Base-by-base conservation (phyloP, 139 green algal species). In the Eudorina sp. region DNA sequence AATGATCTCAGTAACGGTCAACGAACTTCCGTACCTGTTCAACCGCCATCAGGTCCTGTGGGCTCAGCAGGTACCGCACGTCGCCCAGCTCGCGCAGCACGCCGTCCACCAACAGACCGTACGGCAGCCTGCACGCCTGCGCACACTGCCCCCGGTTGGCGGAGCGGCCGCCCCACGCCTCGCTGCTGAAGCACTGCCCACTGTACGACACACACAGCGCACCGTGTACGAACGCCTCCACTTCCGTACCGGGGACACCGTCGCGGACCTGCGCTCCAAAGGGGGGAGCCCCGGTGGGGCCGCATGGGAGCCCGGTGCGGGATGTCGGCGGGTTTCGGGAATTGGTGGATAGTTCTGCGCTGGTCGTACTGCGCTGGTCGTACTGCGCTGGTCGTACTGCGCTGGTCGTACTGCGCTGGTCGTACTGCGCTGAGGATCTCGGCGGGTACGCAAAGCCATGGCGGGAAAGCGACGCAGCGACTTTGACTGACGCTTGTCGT, bases 151-250 rank as follows among this genome's bases (percentile, higher is more conserved):
- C 96, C 14, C 96, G 88, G 92, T 98, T 98, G 40, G 96, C 96
- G 25, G 77, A 94, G n/a, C 96, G 91, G 27, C 96, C 96, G 34
- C 96, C 96, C 96, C 96, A 98, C 0, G 96, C 95, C 90, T 98
- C 96, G 31, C 60, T 92, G 60, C 70, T 93, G 91, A 96, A 98
- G 92, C 96, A 98, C 92, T 96, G 95, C 19, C 90, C 90, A 38
- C 68, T 81, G 92, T 97, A 98, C 53, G 90, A 95, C 40, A 98
- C 96, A 89, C 96, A 98, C 55, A 98, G 84, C 8, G 96, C 96
- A 41, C 96, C 96, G 86, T 98, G 96, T 66, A 96, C 94, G 92
- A 98, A 98, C 1, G 93, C 95, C 91, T 98, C 96, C 40, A 98
- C 89, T 87, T 97, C 95, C 0, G 91, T 60, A 16, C n/a, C 51